Base-by-base conservation (phyloP, 1,284 basidiomycete species). In the Apiotrichum mycotoxinovorans region DNA sequence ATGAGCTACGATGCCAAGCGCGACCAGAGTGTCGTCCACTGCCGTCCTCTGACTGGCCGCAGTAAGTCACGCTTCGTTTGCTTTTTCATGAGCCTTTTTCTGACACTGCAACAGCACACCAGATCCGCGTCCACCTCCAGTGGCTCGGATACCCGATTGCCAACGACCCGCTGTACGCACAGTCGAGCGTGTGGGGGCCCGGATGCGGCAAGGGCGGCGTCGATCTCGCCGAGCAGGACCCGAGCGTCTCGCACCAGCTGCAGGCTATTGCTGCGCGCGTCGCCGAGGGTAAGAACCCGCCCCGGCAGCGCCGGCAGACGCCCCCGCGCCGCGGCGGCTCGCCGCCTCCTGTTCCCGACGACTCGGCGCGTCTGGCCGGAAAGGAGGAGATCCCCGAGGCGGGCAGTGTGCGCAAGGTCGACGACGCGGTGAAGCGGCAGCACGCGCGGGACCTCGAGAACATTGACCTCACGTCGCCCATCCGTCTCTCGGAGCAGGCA, bases 121-220 rank as follows among this genome's bases (percentile, higher is more conserved):
- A 97, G 76, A 88, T 96, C 57, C 85, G 95, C 45, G 95, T 98
- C 1, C 96, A 99, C 72, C 83, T 98, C 1, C 96, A 98, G 78
- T 98, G 83, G 71, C 84, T 99, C 48, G 96, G 96, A 1, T 80
- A 91, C 70, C 88, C 96, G 0, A 94, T 99, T 63, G 89, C 91
- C 25, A 95, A 96, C 69, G 92, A 95, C 69, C 87, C 90, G 2
- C 82, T 94, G 0, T 95, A 95, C 73, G 86, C 87, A 15, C 86
- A 87, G 58, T 73, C 80, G 22, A 82, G 81, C 27, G 91, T 95
- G 37, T 97, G 93, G 93, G 91, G 91, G 26, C 73, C 80, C 20
- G 81, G 81, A 7, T 75, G 88, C 1, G 92, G 90, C 3, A 85
- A 84, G 72, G 87, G 88, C n/a, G 92, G 92, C 0, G 84, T 93